phyloP scores from a whole-genome alignment of 1,284 basidiomycete genomes.

The Pseudozyma tsukubaensis region DNA sequence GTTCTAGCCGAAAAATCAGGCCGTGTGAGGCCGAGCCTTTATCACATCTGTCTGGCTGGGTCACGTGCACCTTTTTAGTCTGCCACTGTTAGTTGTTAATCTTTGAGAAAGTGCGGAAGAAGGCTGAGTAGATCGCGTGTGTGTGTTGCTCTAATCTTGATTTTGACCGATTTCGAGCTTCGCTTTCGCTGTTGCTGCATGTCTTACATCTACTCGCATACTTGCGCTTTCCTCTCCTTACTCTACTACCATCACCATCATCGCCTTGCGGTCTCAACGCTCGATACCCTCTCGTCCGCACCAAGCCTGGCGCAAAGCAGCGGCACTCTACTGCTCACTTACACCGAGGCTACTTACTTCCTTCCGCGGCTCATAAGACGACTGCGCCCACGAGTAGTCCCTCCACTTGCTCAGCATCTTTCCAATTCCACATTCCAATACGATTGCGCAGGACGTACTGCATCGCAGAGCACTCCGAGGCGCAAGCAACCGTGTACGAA shows the following conservation, averaged over 20 bases:
- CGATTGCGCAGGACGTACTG: too few species aligned
- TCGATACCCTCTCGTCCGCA: constrained; percentile 3
- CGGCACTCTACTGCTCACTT: too few species aligned
- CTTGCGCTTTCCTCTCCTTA: not conserved
- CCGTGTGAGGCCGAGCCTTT: too few species aligned
- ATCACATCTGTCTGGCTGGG: not conserved
- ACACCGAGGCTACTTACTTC: too few species aligned
- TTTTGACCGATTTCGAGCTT: not conserved
- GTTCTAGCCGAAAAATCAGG: too few species aligned
- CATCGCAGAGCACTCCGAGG: too few species aligned
- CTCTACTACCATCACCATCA: not conserved
- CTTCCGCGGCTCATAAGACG: too few species aligned
- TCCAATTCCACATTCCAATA: too few species aligned
- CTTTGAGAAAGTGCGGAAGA: not conserved
- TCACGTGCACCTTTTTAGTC: not conserved
- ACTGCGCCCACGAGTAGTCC: too few species aligned
- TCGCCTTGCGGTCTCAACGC: not conserved
- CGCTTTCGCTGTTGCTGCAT: too few species aligned
- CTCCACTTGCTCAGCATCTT: too few species aligned
- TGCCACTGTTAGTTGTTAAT: not conserved
- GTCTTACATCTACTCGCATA: not conserved
- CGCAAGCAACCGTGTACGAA: too few species aligned
- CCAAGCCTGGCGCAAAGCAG: not conserved
- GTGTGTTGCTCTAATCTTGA: not conserved
- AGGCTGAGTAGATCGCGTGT: not conserved